Evolutionary conservation across 2,329 filamentous ascomycete genomes (phyloP).

Genomic region (Stemphylium vesicarium): DNA sequence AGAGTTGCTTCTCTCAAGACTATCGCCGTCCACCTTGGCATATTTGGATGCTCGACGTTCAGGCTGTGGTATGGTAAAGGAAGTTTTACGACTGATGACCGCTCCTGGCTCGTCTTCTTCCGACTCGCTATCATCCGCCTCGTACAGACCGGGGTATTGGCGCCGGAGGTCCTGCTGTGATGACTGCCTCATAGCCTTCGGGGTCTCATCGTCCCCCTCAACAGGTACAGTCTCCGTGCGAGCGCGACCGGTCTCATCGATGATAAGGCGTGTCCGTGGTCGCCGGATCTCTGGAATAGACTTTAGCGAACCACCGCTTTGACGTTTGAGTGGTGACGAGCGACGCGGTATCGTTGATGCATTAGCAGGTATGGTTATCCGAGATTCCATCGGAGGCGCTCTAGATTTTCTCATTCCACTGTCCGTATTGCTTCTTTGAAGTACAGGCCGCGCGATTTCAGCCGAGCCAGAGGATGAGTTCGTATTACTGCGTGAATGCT

Average conservation of each 20-base stretch:
- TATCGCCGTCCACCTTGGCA: slow-evolving; percentile 41
- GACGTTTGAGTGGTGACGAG: slow-evolving; percentile 56
- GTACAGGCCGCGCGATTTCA: slow-evolving; percentile 37
- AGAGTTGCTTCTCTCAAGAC: slow-evolving; percentile 35
- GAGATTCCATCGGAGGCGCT: slow-evolving; percentile 39
- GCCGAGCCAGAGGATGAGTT: slow-evolving; percentile 48
- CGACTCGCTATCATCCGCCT: slow-evolving; percentile 49
- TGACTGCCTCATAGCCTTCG: slow-evolving; percentile 27
- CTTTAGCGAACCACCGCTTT: slow-evolving; percentile 50
- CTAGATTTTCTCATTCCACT: slow-evolving; percentile 46
- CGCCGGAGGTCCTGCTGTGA: slow-evolving; percentile 36
- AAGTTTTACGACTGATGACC: slow-evolving; percentile 44
- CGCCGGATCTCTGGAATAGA: slow-evolving; percentile 55
- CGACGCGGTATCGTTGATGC: slow-evolving; percentile 49
- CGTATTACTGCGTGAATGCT: slow-evolving; percentile 51
- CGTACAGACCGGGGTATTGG: slow-evolving; percentile 55
- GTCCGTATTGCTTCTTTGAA: slow-evolving; percentile 57
- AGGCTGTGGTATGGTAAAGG: slow-evolving; percentile 43
- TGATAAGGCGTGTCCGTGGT: slow-evolving; percentile 53
- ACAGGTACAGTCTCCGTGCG: slow-evolving; percentile 53
- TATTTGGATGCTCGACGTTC: slow-evolving; percentile 45
- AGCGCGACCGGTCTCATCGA: slow-evolving; percentile 57
- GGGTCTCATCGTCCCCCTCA: slow-evolving; percentile 45
- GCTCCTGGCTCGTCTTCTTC: slow-evolving; percentile 44
- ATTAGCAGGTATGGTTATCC: slow-evolving; percentile 29